Base-by-base conservation (phyloP, 495 filamentous ascomycete genomes). In the Massariosphaeria phaeospora region DNA sequence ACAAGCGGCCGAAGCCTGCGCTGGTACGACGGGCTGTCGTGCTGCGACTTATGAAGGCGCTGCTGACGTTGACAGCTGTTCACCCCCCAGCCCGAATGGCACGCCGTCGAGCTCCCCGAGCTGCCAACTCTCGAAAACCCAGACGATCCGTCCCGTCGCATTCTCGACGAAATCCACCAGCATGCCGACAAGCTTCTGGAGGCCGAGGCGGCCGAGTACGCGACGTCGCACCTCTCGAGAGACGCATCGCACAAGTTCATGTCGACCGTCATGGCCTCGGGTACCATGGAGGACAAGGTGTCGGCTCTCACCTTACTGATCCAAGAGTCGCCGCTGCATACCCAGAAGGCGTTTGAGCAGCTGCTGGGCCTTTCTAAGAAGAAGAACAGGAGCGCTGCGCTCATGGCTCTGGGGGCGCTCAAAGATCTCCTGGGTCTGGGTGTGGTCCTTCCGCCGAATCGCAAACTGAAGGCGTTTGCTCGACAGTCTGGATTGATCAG, bases 291-390 rank as follows among this genome's bases (percentile, higher is more conserved):
- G 29, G 93, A 98, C 71, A 97, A 96, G 69, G 87, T 96, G 25
- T 96, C 94, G 2, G 93, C 93, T 5, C 72, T 96, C 61, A 98
- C 93, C 1, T 75, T 98, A 40, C 84, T 89, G 21, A 84, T 95
- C 12, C 93, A 98, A 72, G 93, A 97, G 66, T 97, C 93, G 2
- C 93, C 93, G 4, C 71, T 97, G 40, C 93, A 98, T 64, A 96
- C 88, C 42, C 84, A 79, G 45, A 94, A 91, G 59, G 84, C 88
- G 9, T 79, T 97, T 48, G 90, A 96, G 58, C 89, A 76, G 49
- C 75, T 98, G 35, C 75, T 96, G 36, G 74, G 70, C 0, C 74
- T 98, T 35, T 88, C 89, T 17, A 82, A 80, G 60, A 98, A 98
- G 70, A 86, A 86, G 60, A 96, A 87, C 64, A 83, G 94, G 66